phyloP scores from a whole-genome alignment of 208 protist genomes.

The Leishmania guyanensis region DNA sequence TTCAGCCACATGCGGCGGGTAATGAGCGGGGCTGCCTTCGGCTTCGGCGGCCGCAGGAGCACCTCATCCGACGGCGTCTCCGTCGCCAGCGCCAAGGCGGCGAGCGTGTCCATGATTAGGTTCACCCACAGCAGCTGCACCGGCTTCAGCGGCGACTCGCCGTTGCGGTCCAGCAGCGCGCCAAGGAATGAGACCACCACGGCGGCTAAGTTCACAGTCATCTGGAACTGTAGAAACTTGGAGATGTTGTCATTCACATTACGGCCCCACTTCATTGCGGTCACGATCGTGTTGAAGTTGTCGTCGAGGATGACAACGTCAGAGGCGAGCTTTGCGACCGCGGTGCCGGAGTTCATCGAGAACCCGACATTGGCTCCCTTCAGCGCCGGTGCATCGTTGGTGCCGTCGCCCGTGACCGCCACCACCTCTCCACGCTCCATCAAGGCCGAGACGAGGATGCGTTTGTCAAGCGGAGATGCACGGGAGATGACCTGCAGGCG shows the following conservation, averaged over 20 bases:
- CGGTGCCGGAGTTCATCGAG: constrained; percentile 93
- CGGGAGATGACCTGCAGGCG: constrained; percentile 94
- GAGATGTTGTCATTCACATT: constrained; percentile 97
- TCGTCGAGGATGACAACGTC: constrained; percentile 97
- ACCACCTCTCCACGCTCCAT: constrained; percentile 87
- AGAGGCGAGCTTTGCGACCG: constrained; percentile 94
- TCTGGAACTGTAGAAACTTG: constrained; percentile 98
- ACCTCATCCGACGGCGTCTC: constrained; percentile 78
- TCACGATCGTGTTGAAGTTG: constrained; percentile 98
- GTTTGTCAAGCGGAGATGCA: constrained; percentile 95
- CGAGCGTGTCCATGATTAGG: constrained; percentile 94
- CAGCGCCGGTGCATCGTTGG: constrained; percentile 98
- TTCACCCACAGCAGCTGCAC: constrained; percentile 95
- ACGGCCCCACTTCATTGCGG: constrained; percentile 97
- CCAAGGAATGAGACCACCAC: constrained; percentile 92
- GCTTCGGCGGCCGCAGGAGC: constrained; percentile 82
- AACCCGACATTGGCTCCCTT: constrained; percentile 98
- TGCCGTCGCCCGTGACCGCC: constrained; percentile 94
- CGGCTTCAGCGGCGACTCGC: constrained; percentile 86
- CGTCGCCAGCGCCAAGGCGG: constrained; percentile 91
- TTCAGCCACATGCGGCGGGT: constrained; percentile 91
- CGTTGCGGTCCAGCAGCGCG: constrained; percentile 71
- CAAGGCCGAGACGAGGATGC: constrained; percentile 76
- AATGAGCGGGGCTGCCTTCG: constrained; percentile 88
- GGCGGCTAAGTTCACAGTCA: constrained; percentile 97